phyloP scores from a whole-genome alignment of 495 filamentous ascomycete species.

The Daldinia loculata region DNA sequence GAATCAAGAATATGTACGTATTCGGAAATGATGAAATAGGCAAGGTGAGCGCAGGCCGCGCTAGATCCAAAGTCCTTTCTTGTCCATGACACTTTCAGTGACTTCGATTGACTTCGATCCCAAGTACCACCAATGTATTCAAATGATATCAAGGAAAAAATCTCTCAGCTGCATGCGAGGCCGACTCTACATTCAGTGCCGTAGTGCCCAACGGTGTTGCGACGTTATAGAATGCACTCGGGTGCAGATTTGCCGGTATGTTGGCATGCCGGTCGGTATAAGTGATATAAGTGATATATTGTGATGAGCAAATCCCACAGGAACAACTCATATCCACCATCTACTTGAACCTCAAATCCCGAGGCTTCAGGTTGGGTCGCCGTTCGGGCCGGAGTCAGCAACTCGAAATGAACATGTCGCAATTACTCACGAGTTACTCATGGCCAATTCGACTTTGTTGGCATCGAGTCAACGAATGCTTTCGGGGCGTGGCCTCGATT shows the following conservation, averaged over 20 bases:
- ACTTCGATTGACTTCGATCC: background rate
- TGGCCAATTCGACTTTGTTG: background rate
- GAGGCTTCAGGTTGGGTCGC: conserved; percentile 1
- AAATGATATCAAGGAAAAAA: background rate
- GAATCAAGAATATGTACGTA: conserved; percentile 3
- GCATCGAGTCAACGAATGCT: background rate
- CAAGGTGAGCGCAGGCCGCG: background rate
- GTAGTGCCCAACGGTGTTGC: background rate
- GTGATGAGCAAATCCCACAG: background rate
- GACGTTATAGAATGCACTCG: conserved; percentile 2
- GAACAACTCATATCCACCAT: background rate
- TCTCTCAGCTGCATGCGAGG: background rate
- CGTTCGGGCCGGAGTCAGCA: conserved; percentile 15
- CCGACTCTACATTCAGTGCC: background rate
- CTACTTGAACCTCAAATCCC: conserved; percentile 1
- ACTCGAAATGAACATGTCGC: conserved; percentile 17
- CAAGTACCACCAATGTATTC: background rate
- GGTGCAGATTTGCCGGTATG: background rate
- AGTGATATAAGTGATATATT: background rate
- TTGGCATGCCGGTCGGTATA: background rate
- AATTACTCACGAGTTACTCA: conserved; percentile 18
- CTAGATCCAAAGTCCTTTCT: background rate
- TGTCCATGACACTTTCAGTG: background rate
- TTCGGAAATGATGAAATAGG: conserved; percentile 1
- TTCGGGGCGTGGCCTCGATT: conserved; percentile 17